phyloP scores from a whole-genome alignment of 2,329 filamentous ascomycete species.

The Monilinia laxa region DNA sequence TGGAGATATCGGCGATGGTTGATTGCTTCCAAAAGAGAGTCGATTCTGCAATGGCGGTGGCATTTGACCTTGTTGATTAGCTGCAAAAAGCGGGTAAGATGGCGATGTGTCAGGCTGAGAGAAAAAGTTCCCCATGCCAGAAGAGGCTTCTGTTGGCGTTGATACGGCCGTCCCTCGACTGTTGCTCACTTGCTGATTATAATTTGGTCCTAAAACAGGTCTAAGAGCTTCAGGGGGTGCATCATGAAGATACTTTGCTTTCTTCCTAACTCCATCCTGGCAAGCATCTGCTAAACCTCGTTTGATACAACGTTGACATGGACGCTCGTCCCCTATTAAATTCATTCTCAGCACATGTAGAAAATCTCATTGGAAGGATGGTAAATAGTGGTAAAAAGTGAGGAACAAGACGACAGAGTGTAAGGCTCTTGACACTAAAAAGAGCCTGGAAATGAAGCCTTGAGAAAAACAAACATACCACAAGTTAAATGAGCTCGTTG shows the following conservation, averaged over 20 bases:
- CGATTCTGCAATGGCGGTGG: constrained; percentile 50
- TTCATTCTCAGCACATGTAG: constrained; percentile 22
- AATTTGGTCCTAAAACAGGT: constrained; percentile 75
- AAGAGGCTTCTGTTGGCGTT: constrained; percentile 38
- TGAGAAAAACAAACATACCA: constrained; percentile 64
- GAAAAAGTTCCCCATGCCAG: constrained; percentile 37
- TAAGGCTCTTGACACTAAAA: constrained; percentile 3
- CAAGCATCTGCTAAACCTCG: constrained; percentile 86
- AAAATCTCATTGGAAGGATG: neutral
- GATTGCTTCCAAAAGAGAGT: constrained; percentile 58
- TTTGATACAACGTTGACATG: constrained; percentile 92
- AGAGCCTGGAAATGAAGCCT: constrained; percentile 17
- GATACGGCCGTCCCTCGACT: constrained; percentile 27
- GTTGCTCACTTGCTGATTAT: constrained; percentile 57
- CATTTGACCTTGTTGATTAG: constrained; percentile 50
- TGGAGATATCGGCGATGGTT: constrained; percentile 73
- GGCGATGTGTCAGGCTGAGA: constrained; percentile 38
- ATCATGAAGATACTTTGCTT: constrained; percentile 98
- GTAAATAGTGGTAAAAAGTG: constrained; percentile 6
- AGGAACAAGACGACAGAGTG: constrained; percentile 24
- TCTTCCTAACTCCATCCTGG: constrained; percentile 95
- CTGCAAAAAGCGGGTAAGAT: constrained; percentile 45
- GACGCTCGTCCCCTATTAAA: constrained; percentile 81
- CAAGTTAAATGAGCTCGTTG: constrained; percentile 97
- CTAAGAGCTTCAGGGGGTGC: constrained; percentile 85